These are phyloP conservation scores for Pulveroboletus sp. DNA, from an alignment of 768 basidiomycete species.

Conservation along the genomic window DNA sequence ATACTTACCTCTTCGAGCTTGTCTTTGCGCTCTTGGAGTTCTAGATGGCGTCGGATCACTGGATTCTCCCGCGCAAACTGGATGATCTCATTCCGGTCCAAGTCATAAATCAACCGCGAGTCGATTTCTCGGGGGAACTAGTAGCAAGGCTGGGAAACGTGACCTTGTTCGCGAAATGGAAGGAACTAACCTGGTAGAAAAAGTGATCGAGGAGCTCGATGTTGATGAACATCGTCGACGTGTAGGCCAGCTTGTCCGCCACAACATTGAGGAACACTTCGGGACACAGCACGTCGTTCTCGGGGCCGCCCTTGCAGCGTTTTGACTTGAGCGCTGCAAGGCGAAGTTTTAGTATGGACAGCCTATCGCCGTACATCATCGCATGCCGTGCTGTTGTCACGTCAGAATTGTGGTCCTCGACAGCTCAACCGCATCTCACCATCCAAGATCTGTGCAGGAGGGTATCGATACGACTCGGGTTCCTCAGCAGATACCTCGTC, in stretches of 20 bases:
- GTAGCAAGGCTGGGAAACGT: not conserved
- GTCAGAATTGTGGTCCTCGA: slow-evolving; percentile 6
- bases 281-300: slow-evolving; percentile 88
- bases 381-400: slow-evolving; percentile 77
- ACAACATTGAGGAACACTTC: slow-evolving; percentile 97
- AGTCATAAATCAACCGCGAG: slow-evolving; percentile 85
- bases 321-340: slow-evolving; percentile 84
- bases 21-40: slow-evolving; percentile 95
- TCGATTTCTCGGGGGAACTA: slow-evolving; percentile 99
- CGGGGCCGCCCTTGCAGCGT: slow-evolving; percentile 84
- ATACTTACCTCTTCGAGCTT: slow-evolving; percentile 86
- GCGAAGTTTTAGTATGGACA: slow-evolving; percentile 82
- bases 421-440: slow-evolving; percentile 48
- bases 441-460: slow-evolving; percentile 87
- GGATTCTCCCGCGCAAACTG: slow-evolving; percentile 97
- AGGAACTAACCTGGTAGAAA: slow-evolving; percentile 82
- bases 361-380: slow-evolving; percentile 79
- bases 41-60: slow-evolving; percentile 78
- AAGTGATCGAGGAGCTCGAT: slow-evolving; percentile 98
- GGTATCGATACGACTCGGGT: slow-evolving; percentile 83
- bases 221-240: slow-evolving; percentile 97
- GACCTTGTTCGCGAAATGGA: not conserved
- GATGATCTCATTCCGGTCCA: slow-evolving; percentile 87
- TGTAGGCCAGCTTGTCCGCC: slow-evolving; percentile 94
- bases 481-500: slow-evolving; percentile 38